phyloP scores from a whole-genome alignment of 495 filamentous ascomycete species.

The Hypoxylon trugodes region DNA sequence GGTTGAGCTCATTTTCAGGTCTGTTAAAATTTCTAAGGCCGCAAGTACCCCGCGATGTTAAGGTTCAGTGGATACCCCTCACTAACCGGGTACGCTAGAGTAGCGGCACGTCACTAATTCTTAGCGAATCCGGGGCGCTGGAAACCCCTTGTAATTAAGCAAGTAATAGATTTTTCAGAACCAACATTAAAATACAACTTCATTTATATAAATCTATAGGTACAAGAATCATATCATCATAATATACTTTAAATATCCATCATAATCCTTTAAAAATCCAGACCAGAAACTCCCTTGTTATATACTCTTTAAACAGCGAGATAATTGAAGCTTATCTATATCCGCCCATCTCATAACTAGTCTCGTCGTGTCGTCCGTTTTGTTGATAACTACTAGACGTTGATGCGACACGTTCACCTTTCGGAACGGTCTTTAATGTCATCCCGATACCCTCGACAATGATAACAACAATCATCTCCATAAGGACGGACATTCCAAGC shows the following conservation, averaged over 20 bases:
- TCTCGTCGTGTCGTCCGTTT: neutral
- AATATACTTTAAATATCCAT: too few relatives aligned
- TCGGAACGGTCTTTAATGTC: conserved; percentile 35
- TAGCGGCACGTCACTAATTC: conserved; percentile 12
- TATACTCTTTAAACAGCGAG: too few relatives aligned
- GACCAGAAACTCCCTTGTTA: too few relatives aligned
- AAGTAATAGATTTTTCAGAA: neutral
- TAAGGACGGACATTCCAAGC: conserved; percentile 49
- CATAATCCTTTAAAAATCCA: too few relatives aligned
- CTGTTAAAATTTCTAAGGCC: conserved; percentile 32
- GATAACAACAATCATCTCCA: conserved; percentile 48
- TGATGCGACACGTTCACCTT: neutral
- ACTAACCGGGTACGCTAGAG: conserved; percentile 1
- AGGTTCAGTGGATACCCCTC: too few relatives aligned
- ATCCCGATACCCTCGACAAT: conserved; percentile 47
- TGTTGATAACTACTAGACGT: neutral
- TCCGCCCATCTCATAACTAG: conserved; percentile 15
- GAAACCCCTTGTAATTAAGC: neutral
- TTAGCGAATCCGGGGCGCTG: conserved; percentile 19
- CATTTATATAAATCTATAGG: too few relatives aligned
- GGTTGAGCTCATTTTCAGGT: too few relatives aligned
- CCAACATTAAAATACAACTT: too few relatives aligned
- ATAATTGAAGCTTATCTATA: too few relatives aligned
- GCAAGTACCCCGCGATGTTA: conserved; percentile 26
- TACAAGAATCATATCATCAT: too few relatives aligned